A percentile compares a stretch with the other conserved stretches of the same genome.
These are phyloP conservation scores for Eucalyptus pumila DNA, from an alignment of 345 rosid genomes.

Conservation along the genomic window DNA sequence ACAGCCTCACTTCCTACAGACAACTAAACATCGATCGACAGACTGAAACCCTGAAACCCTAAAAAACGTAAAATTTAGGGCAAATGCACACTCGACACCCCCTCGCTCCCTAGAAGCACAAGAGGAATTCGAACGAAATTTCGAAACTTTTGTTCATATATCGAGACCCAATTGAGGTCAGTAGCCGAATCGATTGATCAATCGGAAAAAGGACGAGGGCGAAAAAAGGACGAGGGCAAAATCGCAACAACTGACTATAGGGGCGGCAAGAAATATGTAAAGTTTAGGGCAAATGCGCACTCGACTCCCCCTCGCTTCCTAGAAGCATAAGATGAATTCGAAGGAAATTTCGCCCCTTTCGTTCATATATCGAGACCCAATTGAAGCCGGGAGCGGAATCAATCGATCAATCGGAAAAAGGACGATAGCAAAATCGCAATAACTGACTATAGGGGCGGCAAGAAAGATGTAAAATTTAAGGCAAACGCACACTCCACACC, in stretches of 20 bases:
- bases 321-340: neutral
- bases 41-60: constrained; percentile 2
- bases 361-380: neutral
- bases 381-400: neutral
- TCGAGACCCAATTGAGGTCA: neutral
- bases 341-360: neutral
- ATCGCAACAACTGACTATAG: too few species aligned
- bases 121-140: neutral
- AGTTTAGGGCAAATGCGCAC: neutral
- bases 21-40: neutral
- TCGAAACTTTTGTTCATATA: neutral
- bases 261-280: neutral
- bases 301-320: neutral
- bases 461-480: neutral
- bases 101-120: neutral
- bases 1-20: neutral
- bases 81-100: neutral
- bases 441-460: neutral
- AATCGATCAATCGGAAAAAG: neutral
- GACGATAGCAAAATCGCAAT: neutral
- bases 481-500: neutral
- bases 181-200: neutral
- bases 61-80: neutral
- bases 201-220: neutral
- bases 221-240: neutral